Base-by-base conservation (phyloP, 257 asterid genomes). In the Nicotiana obtusifolia region DNA sequence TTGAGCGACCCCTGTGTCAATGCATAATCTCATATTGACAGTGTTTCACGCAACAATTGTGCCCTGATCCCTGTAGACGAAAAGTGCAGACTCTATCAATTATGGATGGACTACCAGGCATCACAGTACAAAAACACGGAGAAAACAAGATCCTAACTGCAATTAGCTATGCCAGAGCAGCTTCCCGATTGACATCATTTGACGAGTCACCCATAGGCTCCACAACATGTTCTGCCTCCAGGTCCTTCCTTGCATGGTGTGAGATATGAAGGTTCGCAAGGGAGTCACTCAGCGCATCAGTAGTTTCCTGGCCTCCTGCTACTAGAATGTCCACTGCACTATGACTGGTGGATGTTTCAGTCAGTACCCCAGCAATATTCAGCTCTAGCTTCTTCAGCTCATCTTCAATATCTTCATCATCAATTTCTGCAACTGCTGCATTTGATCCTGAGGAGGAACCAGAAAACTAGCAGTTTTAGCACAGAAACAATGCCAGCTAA, bases 331-430 rank as follows among this genome's bases (percentile, higher is more conserved):
- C 81, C 26, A 56, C 53, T 8, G 64, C 84, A 24, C 15, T 44
- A 71, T 47, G 47, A 5, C 41, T 11, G 4, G 24, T 56, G 65
- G 89, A 85, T 37, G 52, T 84, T 76, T 82, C 80, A 20, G 61
- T 76, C 53, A 65, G 71, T 76, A 80, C 91, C 41, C 82, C 80
- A 62, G 47, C 69, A 30, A 91, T 79, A 71, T 91, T 93, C 78
- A 82, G 82, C 90, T 91, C 92, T 84, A 93, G 90, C 77, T 86
- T 62, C 68, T 80, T 84, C 47, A 93, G 87, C 87, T 94, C 98
- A 77, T 87, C 91, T 88, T 91, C 97, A 31, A 93, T 53, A 80
- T 90, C 97, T 82, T 91, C 96, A 69, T 93, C 98, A 59, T 86
- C 88, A 60, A 84, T 81, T 62, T 81, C 90, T 64, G 84, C 84